Percentiles rank a stretch among this genome's conserved stretches.
These are phyloP conservation scores for Plenodomus biglobosus DNA, from an alignment of 2,329 filamentous ascomycete genomes.

Conservation along the genomic window DNA sequence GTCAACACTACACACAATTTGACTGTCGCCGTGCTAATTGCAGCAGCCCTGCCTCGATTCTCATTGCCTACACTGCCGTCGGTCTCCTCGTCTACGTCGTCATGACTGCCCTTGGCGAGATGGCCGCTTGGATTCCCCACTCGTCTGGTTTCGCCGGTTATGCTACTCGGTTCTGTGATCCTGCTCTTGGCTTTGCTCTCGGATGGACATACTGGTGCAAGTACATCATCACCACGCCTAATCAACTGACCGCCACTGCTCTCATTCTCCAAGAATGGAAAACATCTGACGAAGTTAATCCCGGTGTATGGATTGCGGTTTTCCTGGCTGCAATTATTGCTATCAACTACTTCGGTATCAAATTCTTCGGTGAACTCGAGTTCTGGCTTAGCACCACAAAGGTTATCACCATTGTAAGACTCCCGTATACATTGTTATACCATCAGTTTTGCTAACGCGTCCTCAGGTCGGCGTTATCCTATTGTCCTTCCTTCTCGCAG, in stretches of 20 bases:
- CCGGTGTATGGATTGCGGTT: slow-evolving; percentile 75
- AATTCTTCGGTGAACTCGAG: slow-evolving; percentile 54
- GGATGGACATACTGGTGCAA: slow-evolving; percentile 66
- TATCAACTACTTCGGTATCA: slow-evolving; percentile 60
- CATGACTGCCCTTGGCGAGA: slow-evolving; percentile 80
- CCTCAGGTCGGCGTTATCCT: slow-evolving; percentile 49
- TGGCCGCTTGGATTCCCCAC: slow-evolving; percentile 80
- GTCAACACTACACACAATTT: slow-evolving; percentile 6
- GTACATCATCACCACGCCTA: slow-evolving; percentile 83
- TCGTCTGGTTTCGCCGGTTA: slow-evolving; percentile 80
- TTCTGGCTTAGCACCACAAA: slow-evolving; percentile 54
- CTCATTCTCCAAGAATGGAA: slow-evolving; percentile 81
- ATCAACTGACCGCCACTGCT: slow-evolving; percentile 78
- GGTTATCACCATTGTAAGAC: slow-evolving; percentile 46
- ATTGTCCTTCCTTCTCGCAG: slow-evolving; percentile 47
- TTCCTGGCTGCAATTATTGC: slow-evolving; percentile 48
- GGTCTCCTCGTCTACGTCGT: slow-evolving; percentile 76
- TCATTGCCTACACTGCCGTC: slow-evolving; percentile 70
- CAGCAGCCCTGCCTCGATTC: slow-evolving; percentile 62
- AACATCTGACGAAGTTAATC: slow-evolving; percentile 64
- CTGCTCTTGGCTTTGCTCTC: slow-evolving; percentile 76
- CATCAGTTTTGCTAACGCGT: not conserved
- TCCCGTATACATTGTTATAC: not conserved
- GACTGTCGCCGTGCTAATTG: slow-evolving; percentile 14
- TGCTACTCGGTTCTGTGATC: slow-evolving; percentile 76